Evolutionary conservation across 2,329 filamentous ascomycete genomes (phyloP), one percentile per base, ranked within the genome.

Genomic region (Geosmithia putterillii): DNA sequence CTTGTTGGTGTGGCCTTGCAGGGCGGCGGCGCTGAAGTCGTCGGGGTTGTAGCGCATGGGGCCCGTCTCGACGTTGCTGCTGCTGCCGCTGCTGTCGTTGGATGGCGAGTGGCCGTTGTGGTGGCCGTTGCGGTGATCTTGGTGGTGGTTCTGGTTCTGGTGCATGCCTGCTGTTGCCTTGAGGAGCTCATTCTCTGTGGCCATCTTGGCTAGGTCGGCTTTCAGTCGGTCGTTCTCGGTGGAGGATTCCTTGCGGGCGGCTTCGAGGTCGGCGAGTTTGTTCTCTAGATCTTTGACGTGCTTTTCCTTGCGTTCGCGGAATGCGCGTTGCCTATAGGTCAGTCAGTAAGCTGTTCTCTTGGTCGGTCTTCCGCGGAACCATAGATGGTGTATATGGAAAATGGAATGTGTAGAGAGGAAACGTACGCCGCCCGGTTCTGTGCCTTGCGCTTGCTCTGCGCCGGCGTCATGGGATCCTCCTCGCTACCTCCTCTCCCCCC

Each of bases 251-350:
- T 80, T 75, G 42, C 86, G 83, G 41, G 81, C 79, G 46, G 80
- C 78, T 57, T 94, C 83, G 25, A 95, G 77, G 41, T 70, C 73
- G 41, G 77, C 81, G 22, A 96, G 79, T 59, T 94, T 92, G 45
- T 79, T 76, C 63, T 96, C 89, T 20, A 96, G 80, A 47, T 96
- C 88, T 60, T 89, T 89, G 48, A 96, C 88, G 56, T 94, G 89
- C 45, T 81, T 83, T 61, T 96, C 90, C 63, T 96, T 96, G 52
- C 90, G 83, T 63, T 96, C 90, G 47, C 90, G 86, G 62, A 96
- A 96, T 25, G 92, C 90, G 53, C 90, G 83, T 72, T 96, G 92
- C 40, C 90, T 95, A 49, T 22, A 32, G 22, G 23, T 22, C 8
- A 8, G n/a, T n/a, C n/a, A n/a, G n/a, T n/a, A n/a, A n/a, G n/a